Base-by-base conservation (phyloP, 2,329 filamentous ascomycete genomes). In the Sporothrix protearum region DNA sequence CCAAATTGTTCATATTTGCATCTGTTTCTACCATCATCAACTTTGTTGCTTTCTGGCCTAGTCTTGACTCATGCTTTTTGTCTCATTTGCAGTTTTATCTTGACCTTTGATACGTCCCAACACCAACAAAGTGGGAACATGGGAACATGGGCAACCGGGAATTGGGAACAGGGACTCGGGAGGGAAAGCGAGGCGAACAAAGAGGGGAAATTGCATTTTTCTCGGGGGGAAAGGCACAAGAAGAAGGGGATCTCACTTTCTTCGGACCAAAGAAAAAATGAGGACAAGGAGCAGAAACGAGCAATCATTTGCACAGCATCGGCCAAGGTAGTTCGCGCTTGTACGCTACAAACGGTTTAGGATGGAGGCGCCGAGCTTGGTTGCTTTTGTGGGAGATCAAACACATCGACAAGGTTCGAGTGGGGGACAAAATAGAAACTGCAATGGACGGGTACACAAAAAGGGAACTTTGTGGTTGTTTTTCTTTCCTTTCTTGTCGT, bases 151-250 rank as follows among this genome's bases (percentile, higher is more conserved):
- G 39, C 9, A 45, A 39, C 6, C n/a, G n/a, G n/a, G 4, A 36
- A 36, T 10, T 3, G 39, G 39, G 39, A 45, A 45, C 1, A 7
- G 12, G 6, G 42, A 12, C 9, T 14, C 14, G 9, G 42, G 42
- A 45, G 42, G 14, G n/a, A 63, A 39, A 63, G 59, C 36, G 59
- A 45, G 59, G 59, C 59, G 59, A 63, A 63, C 59, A 45, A 63
- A 9, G 42, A 39, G 36, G 30, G 36, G 25, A 45, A 16, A 16
- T 42, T 45, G 25, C 10, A 36, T 28, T 63, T 63, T 19, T 45
- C 22, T 28, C 22, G 12, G 59, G 59, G 4, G 4, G 33, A 63
- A 22, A 45, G 14, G 42, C 9, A 63, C 36, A 63, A 63, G 36
- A 28, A 36, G n/a, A 42, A 10, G n/a, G n/a, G 25, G 7, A 4